Evolutionary conservation across 2,329 filamentous ascomycete species (phyloP), one percentile per base, ranked within the genome.

Genomic region (Alternaria sp.): DNA sequence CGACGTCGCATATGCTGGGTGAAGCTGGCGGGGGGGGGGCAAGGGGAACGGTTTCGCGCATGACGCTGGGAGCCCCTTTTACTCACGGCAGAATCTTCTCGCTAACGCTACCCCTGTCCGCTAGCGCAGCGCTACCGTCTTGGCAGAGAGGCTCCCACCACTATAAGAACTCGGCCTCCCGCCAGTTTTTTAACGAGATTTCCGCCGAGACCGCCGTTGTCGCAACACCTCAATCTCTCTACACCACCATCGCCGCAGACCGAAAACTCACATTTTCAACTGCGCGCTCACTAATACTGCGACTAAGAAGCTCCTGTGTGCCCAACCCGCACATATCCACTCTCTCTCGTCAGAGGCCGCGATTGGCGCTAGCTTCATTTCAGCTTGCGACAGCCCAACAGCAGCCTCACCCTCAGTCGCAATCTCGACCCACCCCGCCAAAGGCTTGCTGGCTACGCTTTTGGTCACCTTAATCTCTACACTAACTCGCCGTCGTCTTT

Each of bases 371-470:
- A 74, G 71, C 68, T 67, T 39, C 44, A 60, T 72, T 72, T 24
- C 64, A 66, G 69, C 63, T 58, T 62, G 59, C 64, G 54, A 68
- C 60, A 71, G 69, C 66, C 68, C 63, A 52, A 51, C 67, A 70
- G 66, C 68, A 72, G 71, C 69, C 68, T 66, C 63, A 50, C 42
- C 63, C 50, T 46, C 59, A 64, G 65, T 69, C 67, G 71, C 72
- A 63, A 54, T 61, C 53, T 41, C 52, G 58, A 55, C 61, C 61
- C 57, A 60, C 62, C 55, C 58, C 63, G 69, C 71, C 75, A 77
- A 78, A 76, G 75, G 77, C 76, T 76, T 75, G 75, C 77, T 77
- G 77, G 77, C 72, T 73, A 78, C 73, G 76, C 73, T 74, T 77
- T 78, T 77, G 74, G 72, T 72, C 64, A 66, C 60, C 37, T 58